Base-by-base conservation (phyloP, 768 basidiomycete genomes). In the Rhodotorula graminis region DNA sequence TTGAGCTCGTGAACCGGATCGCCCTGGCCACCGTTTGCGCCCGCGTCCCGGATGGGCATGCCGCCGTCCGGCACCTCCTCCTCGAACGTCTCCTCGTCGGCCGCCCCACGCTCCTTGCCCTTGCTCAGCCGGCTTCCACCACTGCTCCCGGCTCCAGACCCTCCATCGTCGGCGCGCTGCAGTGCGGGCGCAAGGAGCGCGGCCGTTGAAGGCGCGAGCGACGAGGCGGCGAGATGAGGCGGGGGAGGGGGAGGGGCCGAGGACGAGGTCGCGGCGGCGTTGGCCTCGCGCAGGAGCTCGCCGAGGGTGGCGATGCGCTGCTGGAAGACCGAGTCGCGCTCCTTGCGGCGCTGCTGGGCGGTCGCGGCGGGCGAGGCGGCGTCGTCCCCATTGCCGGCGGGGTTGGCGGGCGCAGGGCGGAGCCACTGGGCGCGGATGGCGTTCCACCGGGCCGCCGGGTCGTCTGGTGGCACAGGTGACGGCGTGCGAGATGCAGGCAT, bases 271-370 rank as follows among this genome's bases (percentile, higher is more conserved):
- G 69, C 27, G 7, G 50, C n/a, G 55, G 46, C 55, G 63, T 67
- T 67, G 12, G 62, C 63, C 29, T 16, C 33, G 25, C 71, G 47
- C 18, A 72, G 60, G 58, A 72, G 60, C 25, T 29, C 25, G n/a
- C 68, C 71, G 50, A 72, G 58, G n/a, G 71, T 72, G 16, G 37
- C 27, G 31, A 72, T 72, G 5, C 71, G 57, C 52, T 68, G 52
- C n/a, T 52, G 50, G 37, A 72, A 72, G 0, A 69, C n/a, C 12
- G 63, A 23, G 33, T 72, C 71, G 23, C 49, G 44, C n/a, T 52
- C 50, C 50, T 25, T 52, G 50, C 50, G 50, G 23, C 10, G 49
- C 49, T 21, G 21, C 19, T 21, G 21, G 11, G 49, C 49, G 5
- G 47, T 19, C 47, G 49, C 25, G 49, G 49, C 49, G 50, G 50